These are phyloP conservation scores for Jatropha podagrica DNA, from an alignment of 441 rosid species.

Conservation along the genomic window DNA sequence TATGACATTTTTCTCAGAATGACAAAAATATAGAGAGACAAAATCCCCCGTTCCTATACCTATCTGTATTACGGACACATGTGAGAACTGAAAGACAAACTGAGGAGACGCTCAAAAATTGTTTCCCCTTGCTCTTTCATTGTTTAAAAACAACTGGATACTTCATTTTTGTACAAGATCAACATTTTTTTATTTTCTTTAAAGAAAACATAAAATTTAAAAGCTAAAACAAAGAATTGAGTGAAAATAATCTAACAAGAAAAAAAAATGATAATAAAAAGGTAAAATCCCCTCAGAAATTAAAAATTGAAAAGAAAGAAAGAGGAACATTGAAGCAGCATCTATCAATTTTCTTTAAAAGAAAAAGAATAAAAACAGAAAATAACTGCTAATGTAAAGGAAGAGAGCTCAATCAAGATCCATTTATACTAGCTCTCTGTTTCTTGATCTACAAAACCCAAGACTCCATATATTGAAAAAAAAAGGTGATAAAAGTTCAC, in stretches of 20 bases:
- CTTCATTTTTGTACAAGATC: no score
- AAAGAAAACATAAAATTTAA: no score
- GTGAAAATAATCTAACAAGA: no score
- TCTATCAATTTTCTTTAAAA: neutral
- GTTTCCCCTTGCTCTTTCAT: no score
- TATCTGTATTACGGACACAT: no score
- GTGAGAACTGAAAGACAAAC: no score
- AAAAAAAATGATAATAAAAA: no score
- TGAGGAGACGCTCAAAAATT: no score
- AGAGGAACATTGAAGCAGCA: neutral
- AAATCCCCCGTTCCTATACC: neutral
- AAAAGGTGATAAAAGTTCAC: neutral
- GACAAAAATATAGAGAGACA: neutral
- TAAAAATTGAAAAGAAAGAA: neutral
- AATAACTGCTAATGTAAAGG: neutral
- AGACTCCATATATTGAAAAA: neutral
- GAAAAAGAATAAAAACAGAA: neutral
- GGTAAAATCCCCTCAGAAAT: no score
- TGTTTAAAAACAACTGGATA: no score
- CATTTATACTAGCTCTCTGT: neutral
- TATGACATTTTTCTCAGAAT: slow-evolving; percentile 4
- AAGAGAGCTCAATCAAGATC: neutral
- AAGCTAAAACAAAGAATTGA: no score
- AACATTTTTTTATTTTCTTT: no score
- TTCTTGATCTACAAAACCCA: slow-evolving; percentile 10